Evolutionary conservation across 1,284 basidiomycete genomes (phyloP).

Genomic region (Cystobasidium pallidum): DNA sequence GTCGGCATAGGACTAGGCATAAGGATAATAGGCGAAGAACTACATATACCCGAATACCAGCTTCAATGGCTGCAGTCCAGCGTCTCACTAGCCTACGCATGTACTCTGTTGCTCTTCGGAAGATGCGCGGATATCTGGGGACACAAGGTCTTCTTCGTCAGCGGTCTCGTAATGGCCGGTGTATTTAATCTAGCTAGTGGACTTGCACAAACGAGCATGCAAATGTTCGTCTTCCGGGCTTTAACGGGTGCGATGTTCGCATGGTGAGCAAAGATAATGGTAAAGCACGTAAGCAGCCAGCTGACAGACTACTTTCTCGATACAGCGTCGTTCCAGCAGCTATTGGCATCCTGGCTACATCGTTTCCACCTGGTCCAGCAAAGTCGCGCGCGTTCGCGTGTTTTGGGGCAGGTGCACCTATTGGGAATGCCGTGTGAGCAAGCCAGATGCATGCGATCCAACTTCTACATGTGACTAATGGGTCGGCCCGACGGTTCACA

Average conservation of each 20-base stretch:
- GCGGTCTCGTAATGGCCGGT: constrained; percentile 14
- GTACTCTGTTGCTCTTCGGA: constrained; percentile 68
- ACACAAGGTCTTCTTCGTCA: constrained; percentile 60
- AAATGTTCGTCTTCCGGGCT: constrained; percentile 38
- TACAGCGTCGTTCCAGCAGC: constrained; percentile 44
- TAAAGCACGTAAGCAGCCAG: not conserved
- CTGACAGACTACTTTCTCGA: not conserved
- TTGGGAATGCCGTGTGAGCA: constrained; percentile 71
- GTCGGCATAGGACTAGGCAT: constrained; percentile 29
- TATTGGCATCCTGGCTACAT: constrained; percentile 54
- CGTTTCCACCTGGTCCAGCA: constrained; percentile 54
- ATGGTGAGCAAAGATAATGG: constrained; percentile 6
- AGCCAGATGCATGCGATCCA: no score
- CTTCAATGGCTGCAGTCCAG: constrained; percentile 42
- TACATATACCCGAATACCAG: constrained; percentile 27
- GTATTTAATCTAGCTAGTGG: constrained; percentile 32
- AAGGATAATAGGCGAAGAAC: constrained; percentile 6
- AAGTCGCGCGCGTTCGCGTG: constrained; percentile 55
- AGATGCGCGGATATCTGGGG: constrained; percentile 74
- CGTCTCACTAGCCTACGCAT: constrained; percentile 48
- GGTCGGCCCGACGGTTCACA: not conserved
- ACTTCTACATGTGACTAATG: no score
- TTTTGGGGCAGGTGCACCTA: constrained; percentile 68
- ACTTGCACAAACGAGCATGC: constrained; percentile 24
- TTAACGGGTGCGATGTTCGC: constrained; percentile 33